Evolutionary conservation across 148 eudicot species (phyloP), one percentile per base, ranked within the genome.

Genomic region (Fagopyrum homotropicum): DNA sequence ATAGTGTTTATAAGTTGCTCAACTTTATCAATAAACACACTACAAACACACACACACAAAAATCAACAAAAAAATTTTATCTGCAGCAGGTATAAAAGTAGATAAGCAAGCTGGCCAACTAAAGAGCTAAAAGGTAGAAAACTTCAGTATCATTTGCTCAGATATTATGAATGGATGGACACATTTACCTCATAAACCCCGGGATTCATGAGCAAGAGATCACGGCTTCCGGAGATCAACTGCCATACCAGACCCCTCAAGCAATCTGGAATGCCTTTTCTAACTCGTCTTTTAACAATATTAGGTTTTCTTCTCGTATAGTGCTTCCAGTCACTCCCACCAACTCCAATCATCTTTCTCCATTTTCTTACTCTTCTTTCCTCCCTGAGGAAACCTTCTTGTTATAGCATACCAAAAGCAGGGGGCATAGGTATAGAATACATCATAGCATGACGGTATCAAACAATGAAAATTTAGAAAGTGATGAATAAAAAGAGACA

Each of bases 191-290:
- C 98, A 82, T 95, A 95, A 51, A 95, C 94, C 22, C 99, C 99
- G 12, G 99, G 94, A 19, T 92, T 95, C 98, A 95, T 86, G 77
- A 95, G 89, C 88, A 95, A 84, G 80, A 95, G 97, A 83, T 92
- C 99, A 68, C 98, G 90, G 77, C 99, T 95, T 80, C 99, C 99
- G 35, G 99, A 95, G 55, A 92, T 90, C 82, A 95, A 84, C 82
- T 95, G 99, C 99, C 99, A 95, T 73, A 92, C 99, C 84, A 92
- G 97, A 29, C 99, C 96, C 80, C 99, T 90, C 73, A 95, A 83
- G 82, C 99, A 92, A 86, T 95, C 97, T 80, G 99, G 98, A 76
- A 95, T 92, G 75, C 99, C 99, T 87, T 95, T 95, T 74, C 99
- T 86, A 69, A 95, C 88, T 54, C 99, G 93, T 72, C 99, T 86